phyloP scores from a whole-genome alignment of 2,329 filamentous ascomycete genomes.

The Pseudonectria foliicola region DNA sequence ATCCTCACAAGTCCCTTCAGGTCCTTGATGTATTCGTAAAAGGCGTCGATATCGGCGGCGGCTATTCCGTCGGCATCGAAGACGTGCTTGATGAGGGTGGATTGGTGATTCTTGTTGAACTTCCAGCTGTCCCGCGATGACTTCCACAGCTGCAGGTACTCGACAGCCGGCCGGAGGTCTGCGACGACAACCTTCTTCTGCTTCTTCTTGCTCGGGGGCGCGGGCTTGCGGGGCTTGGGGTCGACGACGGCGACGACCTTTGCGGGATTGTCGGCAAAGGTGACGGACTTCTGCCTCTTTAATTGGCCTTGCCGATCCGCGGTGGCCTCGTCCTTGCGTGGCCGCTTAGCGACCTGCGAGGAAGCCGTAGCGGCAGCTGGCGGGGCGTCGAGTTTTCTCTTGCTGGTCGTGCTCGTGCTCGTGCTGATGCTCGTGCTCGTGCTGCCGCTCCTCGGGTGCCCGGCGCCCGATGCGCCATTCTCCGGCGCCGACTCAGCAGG shows the following conservation, averaged over 20 bases:
- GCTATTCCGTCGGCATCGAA: conserved; percentile 69
- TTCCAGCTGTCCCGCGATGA: conserved; percentile 71
- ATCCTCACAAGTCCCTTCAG: conserved; percentile 68
- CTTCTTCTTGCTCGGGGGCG: conserved; percentile 31
- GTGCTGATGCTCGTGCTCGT: background rate
- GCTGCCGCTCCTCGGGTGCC: conserved; percentile 29
- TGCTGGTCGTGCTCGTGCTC: conserved; percentile 31
- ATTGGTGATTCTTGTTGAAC: conserved; percentile 93
- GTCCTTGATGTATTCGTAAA: conserved; percentile 72
- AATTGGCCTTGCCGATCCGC: conserved; percentile 21
- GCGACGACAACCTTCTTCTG: conserved; percentile 28
- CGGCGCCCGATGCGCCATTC: conserved; percentile 27
- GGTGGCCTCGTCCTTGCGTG: conserved; percentile 24
- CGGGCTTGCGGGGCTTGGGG: conserved; percentile 26
- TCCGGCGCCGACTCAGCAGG: conserved; percentile 26
- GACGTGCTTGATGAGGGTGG: conserved; percentile 73
- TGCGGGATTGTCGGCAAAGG: conserved; percentile 38
- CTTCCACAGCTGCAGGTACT: conserved; percentile 73
- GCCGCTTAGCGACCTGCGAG: conserved; percentile 27
- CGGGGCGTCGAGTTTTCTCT: conserved; percentile 34
- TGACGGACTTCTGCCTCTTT: conserved; percentile 41
- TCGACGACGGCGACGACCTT: conserved; percentile 21
- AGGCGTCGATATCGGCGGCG: conserved; percentile 56
- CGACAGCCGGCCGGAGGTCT: conserved; percentile 57
- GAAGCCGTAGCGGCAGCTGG: conserved; percentile 20